A percentile compares a stretch with the other conserved stretches of the same genome.
phyloP scores from a whole-genome alignment of 2,329 filamentous ascomycete species.

The Neospermospora avenae region DNA sequence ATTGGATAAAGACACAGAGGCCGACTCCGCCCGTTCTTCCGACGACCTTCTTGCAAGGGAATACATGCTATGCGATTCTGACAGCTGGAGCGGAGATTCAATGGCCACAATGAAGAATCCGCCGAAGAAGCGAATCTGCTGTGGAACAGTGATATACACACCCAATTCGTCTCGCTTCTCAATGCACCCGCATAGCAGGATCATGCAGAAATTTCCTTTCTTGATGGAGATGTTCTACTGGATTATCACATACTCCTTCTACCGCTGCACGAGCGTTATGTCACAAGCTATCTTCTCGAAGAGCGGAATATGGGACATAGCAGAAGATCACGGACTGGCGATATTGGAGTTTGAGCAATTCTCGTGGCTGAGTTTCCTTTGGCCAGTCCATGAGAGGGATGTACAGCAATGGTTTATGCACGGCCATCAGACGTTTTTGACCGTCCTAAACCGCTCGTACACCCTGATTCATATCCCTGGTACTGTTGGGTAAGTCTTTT shows the following conservation, averaged over 20 bases:
- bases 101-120: conserved; percentile 35
- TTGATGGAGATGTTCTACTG: conserved; percentile 67
- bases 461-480: conserved; percentile 59
- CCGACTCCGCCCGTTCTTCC: conserved; percentile 31
- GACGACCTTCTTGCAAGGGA: conserved; percentile 31
- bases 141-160: conserved; percentile 47
- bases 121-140: conserved; percentile 49
- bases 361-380: conserved; percentile 47
- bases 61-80: conserved; percentile 27
- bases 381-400: conserved; percentile 49
- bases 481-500: conserved; percentile 48
- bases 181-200: conserved; percentile 56
- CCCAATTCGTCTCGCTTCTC: conserved; percentile 61
- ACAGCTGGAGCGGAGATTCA: conserved; percentile 17
- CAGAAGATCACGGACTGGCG: conserved; percentile 52
- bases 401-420: conserved; percentile 57
- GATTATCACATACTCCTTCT: conserved; percentile 47
- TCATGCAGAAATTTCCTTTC: conserved; percentile 64
- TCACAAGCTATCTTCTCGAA: conserved; percentile 37
- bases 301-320: conserved; percentile 50
- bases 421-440: conserved; percentile 50
- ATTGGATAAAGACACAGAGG: conserved; percentile 28
- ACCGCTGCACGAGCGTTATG: conserved; percentile 29
- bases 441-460: conserved; percentile 55
- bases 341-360: conserved; percentile 55